Conservation (phyloP, 2,329 filamentous ascomycete species). For the Colletotrichum karsti region DNA sequence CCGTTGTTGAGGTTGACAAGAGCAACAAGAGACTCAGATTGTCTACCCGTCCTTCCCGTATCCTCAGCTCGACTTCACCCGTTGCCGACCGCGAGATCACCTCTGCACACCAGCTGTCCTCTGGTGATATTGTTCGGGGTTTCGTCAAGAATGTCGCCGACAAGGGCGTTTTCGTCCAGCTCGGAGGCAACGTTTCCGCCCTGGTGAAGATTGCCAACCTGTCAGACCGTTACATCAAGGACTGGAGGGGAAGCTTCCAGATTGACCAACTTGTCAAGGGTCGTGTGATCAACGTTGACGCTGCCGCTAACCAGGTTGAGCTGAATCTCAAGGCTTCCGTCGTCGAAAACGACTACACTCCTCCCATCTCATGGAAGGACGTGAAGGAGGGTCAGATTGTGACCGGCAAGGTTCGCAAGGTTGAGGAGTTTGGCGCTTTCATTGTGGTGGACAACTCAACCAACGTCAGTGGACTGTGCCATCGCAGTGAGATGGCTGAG, state of each 20-base stretch:
- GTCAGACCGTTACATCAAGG: conserved; percentile 90
- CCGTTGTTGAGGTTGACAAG: conserved; percentile 80
- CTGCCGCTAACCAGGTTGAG: conserved; percentile 75
- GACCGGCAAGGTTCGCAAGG: conserved; percentile 90
- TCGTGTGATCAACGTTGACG: conserved; percentile 79
- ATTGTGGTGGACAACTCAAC: conserved; percentile 87
- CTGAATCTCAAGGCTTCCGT: conserved; percentile 88
- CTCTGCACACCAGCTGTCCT: conserved; percentile 73
- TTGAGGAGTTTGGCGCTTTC: conserved; percentile 95
- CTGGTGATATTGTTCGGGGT: conserved; percentile 84
- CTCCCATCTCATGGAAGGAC: conserved; percentile 78
- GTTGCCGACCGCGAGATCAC: conserved; percentile 85
- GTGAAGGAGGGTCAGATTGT: conserved; percentile 82
- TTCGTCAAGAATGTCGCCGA: conserved; percentile 92
- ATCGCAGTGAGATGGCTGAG: conserved; percentile 91
- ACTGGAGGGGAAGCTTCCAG: conserved; percentile 92
- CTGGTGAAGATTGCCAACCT: conserved; percentile 88
- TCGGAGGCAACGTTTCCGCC: conserved; percentile 83
- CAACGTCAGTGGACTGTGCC: conserved; percentile 93
- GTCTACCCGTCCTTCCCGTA: conserved; percentile 85
- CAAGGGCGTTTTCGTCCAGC: conserved; percentile 85
- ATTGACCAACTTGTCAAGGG: conserved; percentile 91
- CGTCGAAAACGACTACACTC: conserved; percentile 80
- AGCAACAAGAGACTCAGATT: conserved; percentile 86
- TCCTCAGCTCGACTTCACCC: conserved; percentile 84